Conservation (phyloP, 2,329 filamentous ascomycete species). For the Clonostachys byssicola region DNA sequence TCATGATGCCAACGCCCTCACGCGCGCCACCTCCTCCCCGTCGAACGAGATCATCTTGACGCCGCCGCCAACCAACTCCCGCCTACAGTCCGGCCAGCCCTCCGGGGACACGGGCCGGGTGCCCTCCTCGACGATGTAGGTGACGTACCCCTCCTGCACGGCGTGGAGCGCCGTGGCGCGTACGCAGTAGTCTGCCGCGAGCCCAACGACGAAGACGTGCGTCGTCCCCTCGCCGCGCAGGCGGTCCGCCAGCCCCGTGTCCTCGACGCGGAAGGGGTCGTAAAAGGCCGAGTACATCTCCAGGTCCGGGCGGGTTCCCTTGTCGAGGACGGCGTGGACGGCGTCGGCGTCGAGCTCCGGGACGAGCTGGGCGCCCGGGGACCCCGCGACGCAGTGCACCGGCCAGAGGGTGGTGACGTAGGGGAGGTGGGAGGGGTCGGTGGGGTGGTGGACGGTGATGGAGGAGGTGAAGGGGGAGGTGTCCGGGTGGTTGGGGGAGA, state of each 20-base stretch:
- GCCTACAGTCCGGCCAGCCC: constrained; percentile 49
- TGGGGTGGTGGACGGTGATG: constrained; percentile 62
- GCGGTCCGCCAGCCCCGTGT: constrained; percentile 57
- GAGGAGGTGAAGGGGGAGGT: constrained; percentile 63
- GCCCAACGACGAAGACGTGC: constrained; percentile 79
- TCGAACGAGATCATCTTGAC: constrained; percentile 58
- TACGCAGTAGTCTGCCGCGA: constrained; percentile 90
- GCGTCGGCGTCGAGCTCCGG: constrained; percentile 60
- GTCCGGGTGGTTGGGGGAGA: constrained; percentile 71
- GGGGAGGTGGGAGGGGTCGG: constrained; percentile 50
- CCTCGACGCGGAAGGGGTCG: constrained; percentile 66
- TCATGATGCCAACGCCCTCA: constrained; percentile 16
- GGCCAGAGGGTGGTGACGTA: constrained; percentile 80
- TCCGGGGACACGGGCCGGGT: constrained; percentile 67
- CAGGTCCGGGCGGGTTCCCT: constrained; percentile 68
- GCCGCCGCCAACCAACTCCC: constrained; percentile 51
- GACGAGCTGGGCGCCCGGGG: constrained; percentile 68
- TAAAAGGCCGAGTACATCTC: constrained; percentile 96
- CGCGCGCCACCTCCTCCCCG: constrained; percentile 49
- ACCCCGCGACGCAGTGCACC: constrained; percentile 77
- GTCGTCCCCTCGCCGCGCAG: constrained; percentile 53
- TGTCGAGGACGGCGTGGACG: constrained; percentile 68
- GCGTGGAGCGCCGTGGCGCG: constrained; percentile 78
- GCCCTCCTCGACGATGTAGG: constrained; percentile 74
- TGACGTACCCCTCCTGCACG: constrained; percentile 67